These are phyloP conservation scores for Henckelia pumila DNA, from an alignment of 257 asterid species.

Conservation along the genomic window DNA sequence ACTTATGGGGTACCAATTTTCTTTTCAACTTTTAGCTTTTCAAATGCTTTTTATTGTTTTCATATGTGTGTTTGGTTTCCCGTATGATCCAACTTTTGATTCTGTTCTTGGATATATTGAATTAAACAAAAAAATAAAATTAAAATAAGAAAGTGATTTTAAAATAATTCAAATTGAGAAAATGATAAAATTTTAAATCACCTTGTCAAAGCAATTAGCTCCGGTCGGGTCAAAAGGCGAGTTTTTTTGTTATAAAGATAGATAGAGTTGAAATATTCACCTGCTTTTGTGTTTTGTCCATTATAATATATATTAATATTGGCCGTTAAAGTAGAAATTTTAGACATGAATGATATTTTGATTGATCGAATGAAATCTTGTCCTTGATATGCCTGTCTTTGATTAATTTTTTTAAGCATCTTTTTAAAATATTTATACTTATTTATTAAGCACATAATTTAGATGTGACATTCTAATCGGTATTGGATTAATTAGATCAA, in stretches of 20 bases:
- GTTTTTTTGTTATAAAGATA: constrained; percentile 25
- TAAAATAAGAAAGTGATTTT: no score
- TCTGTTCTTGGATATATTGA: neutral
- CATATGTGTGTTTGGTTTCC: neutral
- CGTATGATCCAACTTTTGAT: neutral
- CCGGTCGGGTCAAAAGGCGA: constrained; percentile 21
- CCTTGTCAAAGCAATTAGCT: no score
- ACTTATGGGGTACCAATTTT: neutral
- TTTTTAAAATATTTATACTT: no score
- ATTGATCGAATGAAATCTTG: constrained; percentile 30
- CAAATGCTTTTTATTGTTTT: neutral
- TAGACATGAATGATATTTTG: constrained; percentile 16
- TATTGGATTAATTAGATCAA: no score
- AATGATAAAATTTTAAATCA: constrained; percentile 4
- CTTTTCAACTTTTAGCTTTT: neutral
- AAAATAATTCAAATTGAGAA: no score
- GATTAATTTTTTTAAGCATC: neutral
- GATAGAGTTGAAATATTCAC: constrained; percentile 14
- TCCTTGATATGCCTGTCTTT: constrained; percentile 29
- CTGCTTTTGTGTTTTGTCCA: constrained; percentile 26
- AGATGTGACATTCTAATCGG: no score
- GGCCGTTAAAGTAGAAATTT: constrained; percentile 12
- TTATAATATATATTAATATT: constrained; percentile 23
- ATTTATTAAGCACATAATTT: no score
- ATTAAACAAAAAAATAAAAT: no score